Percentiles rank a stretch among this genome's conserved stretches.
These are phyloP conservation scores for Fagopyrum homotropicum DNA, from an alignment of 148 eudicot genomes.

Conservation along the genomic window DNA sequence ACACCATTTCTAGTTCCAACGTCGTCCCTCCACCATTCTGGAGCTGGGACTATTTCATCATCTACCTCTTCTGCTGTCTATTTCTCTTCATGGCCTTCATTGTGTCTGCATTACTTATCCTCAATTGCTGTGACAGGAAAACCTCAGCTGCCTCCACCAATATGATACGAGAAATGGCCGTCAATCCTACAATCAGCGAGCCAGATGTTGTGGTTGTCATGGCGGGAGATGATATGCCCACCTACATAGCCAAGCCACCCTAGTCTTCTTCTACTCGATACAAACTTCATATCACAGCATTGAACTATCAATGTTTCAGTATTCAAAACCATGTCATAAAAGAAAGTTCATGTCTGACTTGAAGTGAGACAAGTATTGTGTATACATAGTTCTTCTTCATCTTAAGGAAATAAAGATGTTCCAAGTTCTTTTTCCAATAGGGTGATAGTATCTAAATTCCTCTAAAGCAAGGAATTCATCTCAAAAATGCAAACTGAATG, in stretches of 20 bases:
- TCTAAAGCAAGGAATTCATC: not conserved
- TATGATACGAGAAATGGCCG: constrained; percentile 7
- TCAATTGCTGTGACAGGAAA: constrained; percentile 25
- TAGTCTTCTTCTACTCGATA: constrained; percentile 5
- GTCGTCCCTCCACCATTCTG: not conserved
- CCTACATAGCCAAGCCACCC: constrained; percentile 26
- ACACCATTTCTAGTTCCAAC: not conserved
- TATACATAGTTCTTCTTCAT: not conserved
- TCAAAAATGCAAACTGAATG: not conserved
- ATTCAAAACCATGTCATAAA: not conserved
- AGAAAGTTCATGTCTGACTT: not conserved
- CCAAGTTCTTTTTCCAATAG: not conserved
- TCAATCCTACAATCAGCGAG: constrained; percentile 1
- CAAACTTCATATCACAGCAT: not conserved
- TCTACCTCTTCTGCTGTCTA: constrained; percentile 30
- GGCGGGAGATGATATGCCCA: constrained; percentile 34
- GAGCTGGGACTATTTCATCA: not conserved
- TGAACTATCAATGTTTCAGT: not conserved
- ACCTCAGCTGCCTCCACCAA: not conserved
- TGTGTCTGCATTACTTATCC: constrained; percentile 30
- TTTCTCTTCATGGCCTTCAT: constrained; percentile 23
- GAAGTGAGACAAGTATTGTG: not conserved
- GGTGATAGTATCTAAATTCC: not conserved
- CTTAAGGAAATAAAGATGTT: not conserved
- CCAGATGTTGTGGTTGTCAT: constrained; percentile 29